Evolutionary conservation across 2,329 filamentous ascomycete genomes (phyloP), one percentile per base, ranked within the genome.

Genomic region (Hymenoscyphus repandus): DNA sequence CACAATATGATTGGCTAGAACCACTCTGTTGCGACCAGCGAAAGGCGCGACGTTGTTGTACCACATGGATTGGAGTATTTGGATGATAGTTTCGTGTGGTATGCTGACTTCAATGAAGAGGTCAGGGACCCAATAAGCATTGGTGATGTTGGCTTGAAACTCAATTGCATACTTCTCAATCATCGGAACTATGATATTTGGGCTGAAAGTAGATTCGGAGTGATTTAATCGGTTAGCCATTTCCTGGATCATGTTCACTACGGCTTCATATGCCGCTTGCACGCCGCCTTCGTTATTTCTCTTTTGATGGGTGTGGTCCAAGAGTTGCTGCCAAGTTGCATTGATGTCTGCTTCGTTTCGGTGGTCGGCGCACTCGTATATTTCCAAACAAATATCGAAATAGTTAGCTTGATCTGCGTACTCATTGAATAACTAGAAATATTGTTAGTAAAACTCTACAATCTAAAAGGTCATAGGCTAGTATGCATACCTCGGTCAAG

Each of bases 341-440:
- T 80, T 78, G 62, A 99, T 93, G 56, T 93, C 88, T 38, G 88
- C 83, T 1, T 89, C 78, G 63, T 92, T 95, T 61, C 92, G 86
- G 73, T 95, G 89, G 68, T 97, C 90, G 41, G 92, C 92, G 1
- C 86, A 82, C 68, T 95, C 86, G 73, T 91, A 97, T 63, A 99
- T 96, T 53, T 92, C 77, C 7, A 99, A 80, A 66, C 89, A 96
- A 45, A 99, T 80, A 66, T 97, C 93, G 70, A 90, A 92, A 75
- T 99, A 99, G 45, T 83, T 86, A 2, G 90, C 93, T 63, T 89
- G 85, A 64, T 96, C 91, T 49, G 91, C 90, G 63, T 90, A 99
- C 56, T 83, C 75, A 66, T 97, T 95, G 72, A 90, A 99, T n/a
- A 99, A 82, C 83, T 95, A 63, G 2, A 27, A 20, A 6, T 17